Percentiles rank a stretch among this genome's conserved stretches.
Conservation (phyloP, 108 stramenopile species). For the Cyclotella atomus region DNA sequence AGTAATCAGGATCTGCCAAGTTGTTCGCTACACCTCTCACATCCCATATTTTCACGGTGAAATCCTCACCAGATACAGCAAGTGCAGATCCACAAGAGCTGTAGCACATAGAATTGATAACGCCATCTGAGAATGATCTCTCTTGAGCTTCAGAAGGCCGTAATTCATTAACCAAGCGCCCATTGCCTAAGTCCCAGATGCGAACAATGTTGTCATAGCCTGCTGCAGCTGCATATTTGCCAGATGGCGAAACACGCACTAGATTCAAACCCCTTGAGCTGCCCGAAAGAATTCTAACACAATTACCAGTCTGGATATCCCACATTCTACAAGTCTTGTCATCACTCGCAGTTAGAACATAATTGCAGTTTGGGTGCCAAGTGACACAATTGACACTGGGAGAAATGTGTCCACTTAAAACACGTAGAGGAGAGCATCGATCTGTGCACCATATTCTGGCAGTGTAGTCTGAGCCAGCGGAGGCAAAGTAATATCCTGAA, state of each 20-base stretch:
- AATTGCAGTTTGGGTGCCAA: constrained; percentile 97
- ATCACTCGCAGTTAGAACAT: constrained; percentile 88
- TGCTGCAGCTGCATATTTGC: constrained; percentile 74
- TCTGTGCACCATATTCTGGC: constrained; percentile 96
- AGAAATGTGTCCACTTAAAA: constrained; percentile 92
- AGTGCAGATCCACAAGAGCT: constrained; percentile 83
- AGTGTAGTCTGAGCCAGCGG: constrained; percentile 90
- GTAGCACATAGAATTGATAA: constrained; percentile 71
- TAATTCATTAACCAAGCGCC: constrained; percentile 79
- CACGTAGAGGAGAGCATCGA: constrained; percentile 81
- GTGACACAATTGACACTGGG: constrained; percentile 87
- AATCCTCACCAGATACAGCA: constrained; percentile 82
- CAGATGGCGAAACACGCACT: constrained; percentile 75
- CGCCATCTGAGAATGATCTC: constrained; percentile 25
- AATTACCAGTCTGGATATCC: constrained; percentile 93
- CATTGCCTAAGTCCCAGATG: constrained; percentile 87
- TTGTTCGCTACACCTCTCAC: constrained; percentile 57
- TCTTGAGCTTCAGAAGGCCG: constrained; percentile 29
- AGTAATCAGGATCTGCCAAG: constrained; percentile 50
- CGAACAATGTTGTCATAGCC: constrained; percentile 74
- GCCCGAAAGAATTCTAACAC: constrained; percentile 90
- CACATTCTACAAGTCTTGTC: constrained; percentile 95
- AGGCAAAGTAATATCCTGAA: constrained; percentile 96
- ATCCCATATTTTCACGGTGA: constrained; percentile 86
- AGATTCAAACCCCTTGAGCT: constrained; percentile 71